Evolutionary conservation across 2,329 filamentous ascomycete species (phyloP).

Genomic region (Raffaelea ambrosiae): DNA sequence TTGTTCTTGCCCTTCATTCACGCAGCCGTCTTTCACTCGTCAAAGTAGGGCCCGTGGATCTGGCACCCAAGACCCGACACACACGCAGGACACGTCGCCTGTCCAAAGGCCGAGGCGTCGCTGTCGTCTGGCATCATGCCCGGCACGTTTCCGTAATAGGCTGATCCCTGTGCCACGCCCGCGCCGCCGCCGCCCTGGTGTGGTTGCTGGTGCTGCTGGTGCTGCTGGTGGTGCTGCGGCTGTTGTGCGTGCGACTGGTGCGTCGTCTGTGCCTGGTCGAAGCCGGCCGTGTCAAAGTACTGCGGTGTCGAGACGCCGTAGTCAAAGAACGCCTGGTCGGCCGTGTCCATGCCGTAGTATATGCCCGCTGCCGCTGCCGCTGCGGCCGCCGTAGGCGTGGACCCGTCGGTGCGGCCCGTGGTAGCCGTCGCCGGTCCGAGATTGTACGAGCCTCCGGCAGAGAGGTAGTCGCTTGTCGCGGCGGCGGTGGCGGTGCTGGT

Average conservation of each 20-base stretch:
- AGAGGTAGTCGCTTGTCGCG: constrained; percentile 2
- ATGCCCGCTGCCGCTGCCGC: constrained; percentile 8
- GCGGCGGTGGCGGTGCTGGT: background rate
- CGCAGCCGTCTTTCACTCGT: no score
- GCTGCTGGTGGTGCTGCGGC: background rate
- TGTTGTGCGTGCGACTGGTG: background rate
- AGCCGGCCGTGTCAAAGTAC: constrained; percentile 3
- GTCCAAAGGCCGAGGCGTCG: background rate
- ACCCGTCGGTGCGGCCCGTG: background rate
- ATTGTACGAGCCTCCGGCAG: background rate
- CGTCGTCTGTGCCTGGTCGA: background rate
- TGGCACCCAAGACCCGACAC: constrained; percentile 12
- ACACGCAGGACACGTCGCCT: constrained; percentile 7
- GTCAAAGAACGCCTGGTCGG: constrained; percentile 10
- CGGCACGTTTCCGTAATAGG: constrained; percentile 7
- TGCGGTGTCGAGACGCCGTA: constrained; percentile 11
- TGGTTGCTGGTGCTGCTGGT: background rate
- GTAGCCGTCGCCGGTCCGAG: no score
- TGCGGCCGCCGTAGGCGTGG: background rate
- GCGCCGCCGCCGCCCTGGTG: background rate
- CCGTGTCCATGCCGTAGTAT: constrained; percentile 3
- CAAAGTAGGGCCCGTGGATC: constrained; percentile 10
- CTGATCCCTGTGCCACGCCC: background rate
- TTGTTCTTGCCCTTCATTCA: no score
- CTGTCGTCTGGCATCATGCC: background rate